Conservation (phyloP, 805 yeast species). For the Candida hispaniensis region DNA sequence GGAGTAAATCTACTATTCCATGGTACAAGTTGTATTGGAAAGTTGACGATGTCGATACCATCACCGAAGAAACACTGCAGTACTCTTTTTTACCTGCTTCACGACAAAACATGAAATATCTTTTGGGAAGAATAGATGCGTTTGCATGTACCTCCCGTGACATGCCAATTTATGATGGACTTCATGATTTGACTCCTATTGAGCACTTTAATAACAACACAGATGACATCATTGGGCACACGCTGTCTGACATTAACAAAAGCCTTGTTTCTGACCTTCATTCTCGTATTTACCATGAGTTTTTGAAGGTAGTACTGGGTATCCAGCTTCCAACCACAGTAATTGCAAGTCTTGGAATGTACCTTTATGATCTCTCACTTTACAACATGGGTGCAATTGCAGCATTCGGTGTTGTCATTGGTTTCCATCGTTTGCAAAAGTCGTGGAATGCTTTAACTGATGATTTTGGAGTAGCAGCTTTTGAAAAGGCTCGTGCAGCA, state of each 20-base stretch:
- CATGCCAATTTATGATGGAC: constrained; percentile 1
- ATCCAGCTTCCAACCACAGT: constrained; percentile 30
- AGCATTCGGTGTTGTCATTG: constrained; percentile 29
- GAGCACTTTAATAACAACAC: constrained; percentile 5
- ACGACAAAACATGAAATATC: constrained; percentile 24
- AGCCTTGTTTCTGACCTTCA: constrained; percentile 23
- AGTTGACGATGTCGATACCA: constrained; percentile 31
- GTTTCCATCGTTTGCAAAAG: constrained; percentile 29
- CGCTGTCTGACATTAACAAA: constrained; percentile 15
- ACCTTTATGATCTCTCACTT: constrained; percentile 25
- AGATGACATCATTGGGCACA: constrained; percentile 13
- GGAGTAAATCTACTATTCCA: constrained; percentile 21
- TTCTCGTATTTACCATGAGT: constrained; percentile 20
- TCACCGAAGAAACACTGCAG: constrained; percentile 19
- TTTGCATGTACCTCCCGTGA: constrained; percentile 15
- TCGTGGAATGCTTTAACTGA: constrained; percentile 26
- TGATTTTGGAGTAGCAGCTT: constrained; percentile 22
- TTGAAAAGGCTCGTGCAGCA: constrained; percentile 23
- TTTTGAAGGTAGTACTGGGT: constrained; percentile 22
- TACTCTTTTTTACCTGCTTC: constrained; percentile 25
- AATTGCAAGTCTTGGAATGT: constrained; percentile 27
- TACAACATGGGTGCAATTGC: constrained; percentile 31
- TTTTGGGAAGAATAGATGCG: constrained; percentile 27
- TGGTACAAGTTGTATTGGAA: constrained; percentile 32
- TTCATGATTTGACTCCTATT: constrained; percentile 3